phyloP scores from a whole-genome alignment of 2,329 filamentous ascomycete genomes.

The Pestalotiopsis sp. region DNA sequence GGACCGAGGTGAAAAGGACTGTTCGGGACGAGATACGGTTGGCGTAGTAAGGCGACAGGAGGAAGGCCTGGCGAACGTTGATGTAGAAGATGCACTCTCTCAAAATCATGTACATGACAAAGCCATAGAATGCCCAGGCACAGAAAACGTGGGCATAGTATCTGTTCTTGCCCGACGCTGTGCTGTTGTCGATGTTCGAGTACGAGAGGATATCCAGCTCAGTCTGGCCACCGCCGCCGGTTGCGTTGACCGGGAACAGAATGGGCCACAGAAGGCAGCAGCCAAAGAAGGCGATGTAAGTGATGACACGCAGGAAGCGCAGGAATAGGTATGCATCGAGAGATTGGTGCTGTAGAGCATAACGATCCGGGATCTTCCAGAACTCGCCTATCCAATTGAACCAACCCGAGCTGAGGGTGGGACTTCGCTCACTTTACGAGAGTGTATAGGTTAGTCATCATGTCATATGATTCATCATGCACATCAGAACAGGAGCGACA shows the following conservation, averaged over 20 bases:
- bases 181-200: constrained; percentile 67
- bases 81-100: constrained; percentile 90
- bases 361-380: constrained; percentile 72
- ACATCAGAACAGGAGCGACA: constrained; percentile 17
- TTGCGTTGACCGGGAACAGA: constrained; percentile 83
- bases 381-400: constrained; percentile 71
- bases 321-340: constrained; percentile 91
- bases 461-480: constrained; percentile 15
- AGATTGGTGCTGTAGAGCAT: constrained; percentile 86
- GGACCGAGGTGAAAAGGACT: constrained; percentile 86
- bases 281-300: constrained; percentile 80
- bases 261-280: constrained; percentile 85
- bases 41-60: constrained; percentile 81
- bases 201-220: constrained; percentile 82
- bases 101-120: constrained; percentile 86
- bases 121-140: constrained; percentile 82
- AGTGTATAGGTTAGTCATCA: not conserved
- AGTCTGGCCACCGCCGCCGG: constrained; percentile 65
- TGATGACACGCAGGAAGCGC: constrained; percentile 79
- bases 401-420: constrained; percentile 60
- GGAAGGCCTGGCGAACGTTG: constrained; percentile 89
- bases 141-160: constrained; percentile 84
- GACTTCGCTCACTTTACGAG: constrained; percentile 54
- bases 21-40: constrained; percentile 88
- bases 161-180: constrained; percentile 57